phyloP scores from a whole-genome alignment of 1,284 basidiomycete species.

The Taiwanofungus camphoratus region DNA sequence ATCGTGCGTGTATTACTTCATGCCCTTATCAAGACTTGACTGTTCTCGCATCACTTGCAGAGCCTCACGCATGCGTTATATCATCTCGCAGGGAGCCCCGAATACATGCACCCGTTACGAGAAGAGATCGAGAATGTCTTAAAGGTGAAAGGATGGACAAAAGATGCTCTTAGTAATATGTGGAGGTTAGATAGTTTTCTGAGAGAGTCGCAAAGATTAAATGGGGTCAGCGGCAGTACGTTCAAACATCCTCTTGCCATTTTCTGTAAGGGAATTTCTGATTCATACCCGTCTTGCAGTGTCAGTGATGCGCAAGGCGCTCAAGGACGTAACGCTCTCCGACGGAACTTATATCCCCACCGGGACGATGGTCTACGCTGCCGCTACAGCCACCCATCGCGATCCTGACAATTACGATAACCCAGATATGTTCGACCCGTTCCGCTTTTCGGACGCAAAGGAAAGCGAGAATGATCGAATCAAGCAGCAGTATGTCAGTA shows the following conservation, averaged over 20 bases:
- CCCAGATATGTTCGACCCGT: constrained; percentile 36
- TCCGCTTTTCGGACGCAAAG: constrained; percentile 37
- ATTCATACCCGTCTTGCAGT: constrained; percentile 5
- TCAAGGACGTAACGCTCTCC: constrained; percentile 33
- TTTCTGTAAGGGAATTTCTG: not conserved
- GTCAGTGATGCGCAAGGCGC: constrained; percentile 13
- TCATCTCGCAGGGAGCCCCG: constrained; percentile 33
- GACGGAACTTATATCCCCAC: constrained; percentile 39
- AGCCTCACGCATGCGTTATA: constrained; percentile 8
- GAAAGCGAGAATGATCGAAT: constrained; percentile 13
- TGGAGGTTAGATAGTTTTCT: constrained; percentile 46
- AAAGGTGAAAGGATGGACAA: constrained; percentile 37
- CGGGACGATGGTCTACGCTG: constrained; percentile 35
- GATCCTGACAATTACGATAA: constrained; percentile 36
- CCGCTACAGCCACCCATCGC: constrained; percentile 34
- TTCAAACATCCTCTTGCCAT: not conserved
- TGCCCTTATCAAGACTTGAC: not conserved
- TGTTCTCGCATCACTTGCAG: constrained; percentile 3
- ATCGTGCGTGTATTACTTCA: constrained; percentile 15
- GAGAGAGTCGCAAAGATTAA: constrained; percentile 37
- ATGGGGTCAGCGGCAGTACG: constrained; percentile 7
- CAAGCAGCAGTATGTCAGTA: constrained; percentile 22
- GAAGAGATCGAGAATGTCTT: constrained; percentile 36
- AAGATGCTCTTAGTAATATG: constrained; percentile 36
- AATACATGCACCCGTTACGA: constrained; percentile 34